Evolutionary conservation across 23 red algal genomes (phyloP).

Genomic region (Gracilaria domingensis): DNA sequence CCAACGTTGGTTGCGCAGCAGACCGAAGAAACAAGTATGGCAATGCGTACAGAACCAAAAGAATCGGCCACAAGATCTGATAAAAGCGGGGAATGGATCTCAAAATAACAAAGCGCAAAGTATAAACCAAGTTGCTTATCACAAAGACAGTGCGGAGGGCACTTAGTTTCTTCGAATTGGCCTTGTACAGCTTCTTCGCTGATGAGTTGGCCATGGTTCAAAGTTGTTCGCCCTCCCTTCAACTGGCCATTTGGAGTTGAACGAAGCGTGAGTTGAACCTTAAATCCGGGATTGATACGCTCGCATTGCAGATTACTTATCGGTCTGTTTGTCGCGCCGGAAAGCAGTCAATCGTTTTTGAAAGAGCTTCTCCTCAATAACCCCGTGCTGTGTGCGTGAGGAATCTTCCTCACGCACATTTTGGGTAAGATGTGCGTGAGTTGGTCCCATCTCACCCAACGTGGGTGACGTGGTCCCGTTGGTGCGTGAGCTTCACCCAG

Average conservation of each 20-base stretch:
- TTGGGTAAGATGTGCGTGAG: no score
- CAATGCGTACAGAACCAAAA: conserved; percentile 9
- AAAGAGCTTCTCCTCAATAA: no score
- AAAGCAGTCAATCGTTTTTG: no score
- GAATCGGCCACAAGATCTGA: conserved; percentile 36
- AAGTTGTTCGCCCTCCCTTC: neutral
- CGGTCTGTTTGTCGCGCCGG: no score
- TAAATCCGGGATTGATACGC: no score
- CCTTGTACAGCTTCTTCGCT: conserved; percentile 35
- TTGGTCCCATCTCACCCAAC: no score
- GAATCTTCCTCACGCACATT: no score
- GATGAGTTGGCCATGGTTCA: conserved; percentile 43
- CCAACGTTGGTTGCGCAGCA: conserved; percentile 39
- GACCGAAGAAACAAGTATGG: conserved; percentile 46
- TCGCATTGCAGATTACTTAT: no score
- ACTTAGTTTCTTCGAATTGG: conserved; percentile 8
- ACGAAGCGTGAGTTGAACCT: no score
- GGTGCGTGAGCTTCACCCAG: no score
- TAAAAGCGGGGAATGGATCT: conserved; percentile 38
- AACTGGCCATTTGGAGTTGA: neutral
- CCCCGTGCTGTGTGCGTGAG: no score
- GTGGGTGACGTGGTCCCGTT: no score
- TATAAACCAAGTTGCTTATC: neutral
- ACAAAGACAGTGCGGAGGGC: neutral
- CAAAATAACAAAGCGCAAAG: neutral